A percentile compares a stretch with the other conserved stretches of the same genome.
Evolutionary conservation across 768 basidiomycete genomes (phyloP).

Genomic region (Astraeus odoratus): DNA sequence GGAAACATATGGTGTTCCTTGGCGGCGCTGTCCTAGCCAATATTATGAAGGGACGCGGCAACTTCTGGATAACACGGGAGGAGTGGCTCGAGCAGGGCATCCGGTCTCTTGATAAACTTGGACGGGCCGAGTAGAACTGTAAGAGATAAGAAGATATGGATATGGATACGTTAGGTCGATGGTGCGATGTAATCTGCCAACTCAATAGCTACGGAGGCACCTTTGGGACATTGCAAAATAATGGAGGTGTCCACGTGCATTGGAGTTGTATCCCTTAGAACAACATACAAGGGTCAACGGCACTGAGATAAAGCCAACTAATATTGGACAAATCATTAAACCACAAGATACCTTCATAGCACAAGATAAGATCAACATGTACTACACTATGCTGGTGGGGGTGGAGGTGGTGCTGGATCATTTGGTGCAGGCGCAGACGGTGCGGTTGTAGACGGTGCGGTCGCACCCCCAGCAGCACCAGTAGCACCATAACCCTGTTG

Average conservation of each 20-base stretch:
- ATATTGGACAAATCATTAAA: constrained; percentile 11
- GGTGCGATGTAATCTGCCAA: neutral
- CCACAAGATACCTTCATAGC: constrained; percentile 13
- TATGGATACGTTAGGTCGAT: neutral
- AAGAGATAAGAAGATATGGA: no score
- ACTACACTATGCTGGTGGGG: constrained; percentile 21
- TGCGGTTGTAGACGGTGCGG: constrained; percentile 22
- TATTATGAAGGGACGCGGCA: constrained; percentile 92
- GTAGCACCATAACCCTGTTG: constrained; percentile 42
- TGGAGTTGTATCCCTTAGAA: no score
- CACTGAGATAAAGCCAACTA: constrained; percentile 23
- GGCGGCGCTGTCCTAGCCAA: constrained; percentile 98
- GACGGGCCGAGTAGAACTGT: constrained; percentile 44
- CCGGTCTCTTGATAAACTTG: constrained; percentile 79
- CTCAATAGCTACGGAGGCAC: neutral
- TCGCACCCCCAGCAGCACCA: constrained; percentile 12
- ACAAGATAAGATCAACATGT: neutral
- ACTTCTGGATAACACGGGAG: constrained; percentile 92
- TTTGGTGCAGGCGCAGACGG: constrained; percentile 12
- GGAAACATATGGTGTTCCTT: constrained; percentile 99
- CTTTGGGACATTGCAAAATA: no score
- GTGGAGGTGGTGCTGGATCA: constrained; percentile 21
- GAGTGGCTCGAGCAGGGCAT: constrained; percentile 94
- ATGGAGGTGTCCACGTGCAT: neutral
- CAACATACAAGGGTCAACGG: neutral